These are phyloP conservation scores for Meyerozyma guilliermondii DNA, from an alignment of 1,139 yeast genomes.

Conservation along the genomic window DNA sequence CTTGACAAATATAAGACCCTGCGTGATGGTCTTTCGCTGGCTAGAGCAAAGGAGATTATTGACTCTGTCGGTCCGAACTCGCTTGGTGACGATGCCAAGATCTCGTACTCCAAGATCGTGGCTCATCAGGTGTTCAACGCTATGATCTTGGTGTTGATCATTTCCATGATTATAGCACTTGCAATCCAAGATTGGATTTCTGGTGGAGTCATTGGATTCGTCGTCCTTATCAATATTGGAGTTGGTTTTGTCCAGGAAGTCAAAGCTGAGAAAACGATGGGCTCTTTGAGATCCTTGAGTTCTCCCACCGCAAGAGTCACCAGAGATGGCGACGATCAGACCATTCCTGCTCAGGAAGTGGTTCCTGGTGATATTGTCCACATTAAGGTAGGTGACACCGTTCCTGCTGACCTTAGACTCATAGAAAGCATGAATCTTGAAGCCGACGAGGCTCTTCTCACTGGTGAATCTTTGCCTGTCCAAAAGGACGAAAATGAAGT, in stretches of 20 bases:
- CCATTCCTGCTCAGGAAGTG: conserved; percentile 61
- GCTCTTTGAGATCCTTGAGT: conserved; percentile 60
- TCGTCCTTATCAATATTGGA: conserved; percentile 57
- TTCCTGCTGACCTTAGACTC: conserved; percentile 73
- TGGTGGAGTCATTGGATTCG: conserved; percentile 77
- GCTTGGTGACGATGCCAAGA: conserved; percentile 56
- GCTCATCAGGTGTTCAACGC: conserved; percentile 75
- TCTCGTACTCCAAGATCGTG: conserved; percentile 53
- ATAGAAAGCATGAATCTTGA: conserved; percentile 63
- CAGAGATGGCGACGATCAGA: conserved; percentile 56
- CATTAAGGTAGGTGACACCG: conserved; percentile 69
- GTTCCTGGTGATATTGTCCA: conserved; percentile 75
- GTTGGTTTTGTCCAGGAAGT: conserved; percentile 71
- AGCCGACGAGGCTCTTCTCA: conserved; percentile 74
- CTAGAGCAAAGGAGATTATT: conserved; percentile 9
- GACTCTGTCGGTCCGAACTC: conserved; percentile 51
- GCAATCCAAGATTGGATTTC: conserved; percentile 79
- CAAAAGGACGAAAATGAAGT: conserved; percentile 44
- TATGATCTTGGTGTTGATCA: conserved; percentile 69
- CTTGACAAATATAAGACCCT: conserved; percentile 11
- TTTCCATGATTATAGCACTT: conserved; percentile 71
- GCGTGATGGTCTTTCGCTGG: conserved; percentile 12
- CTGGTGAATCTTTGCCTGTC: conserved; percentile 81
- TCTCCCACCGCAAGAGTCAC: conserved; percentile 71
- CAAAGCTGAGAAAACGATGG: conserved; percentile 79